phyloP scores from a whole-genome alignment of 2,329 filamentous ascomycete species.

The Microascus cirrosus region DNA sequence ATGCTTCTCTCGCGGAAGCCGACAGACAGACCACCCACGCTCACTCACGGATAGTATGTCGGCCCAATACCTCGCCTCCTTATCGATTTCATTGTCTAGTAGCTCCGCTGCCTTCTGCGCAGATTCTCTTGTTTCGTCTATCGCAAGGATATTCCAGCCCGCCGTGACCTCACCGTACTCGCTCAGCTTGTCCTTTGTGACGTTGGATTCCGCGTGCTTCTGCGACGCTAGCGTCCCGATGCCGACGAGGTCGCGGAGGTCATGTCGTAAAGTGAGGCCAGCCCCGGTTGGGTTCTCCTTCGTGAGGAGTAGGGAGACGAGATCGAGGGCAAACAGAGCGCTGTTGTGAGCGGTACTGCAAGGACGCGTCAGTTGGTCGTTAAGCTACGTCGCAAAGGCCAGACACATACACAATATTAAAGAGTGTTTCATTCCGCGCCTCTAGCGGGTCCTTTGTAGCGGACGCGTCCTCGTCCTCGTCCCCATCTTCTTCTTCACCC shows the following conservation, averaged over 20 bases:
- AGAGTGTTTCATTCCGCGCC: conserved; percentile 47
- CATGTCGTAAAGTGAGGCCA: conserved; percentile 56
- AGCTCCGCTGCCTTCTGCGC: conserved; percentile 61
- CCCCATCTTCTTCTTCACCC: conserved; percentile 34
- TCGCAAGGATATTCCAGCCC: conserved; percentile 70
- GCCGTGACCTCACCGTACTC: conserved; percentile 46
- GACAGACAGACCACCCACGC: conserved; percentile 76
- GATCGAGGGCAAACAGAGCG: conserved; percentile 63
- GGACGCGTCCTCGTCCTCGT: conserved; percentile 25
- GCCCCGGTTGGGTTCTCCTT: conserved; percentile 66
- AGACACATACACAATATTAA: conserved; percentile 38
- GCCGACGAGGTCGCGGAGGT: conserved; percentile 59
- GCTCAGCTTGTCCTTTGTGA: conserved; percentile 40
- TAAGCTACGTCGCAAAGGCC: background rate
- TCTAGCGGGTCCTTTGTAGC: conserved; percentile 30
- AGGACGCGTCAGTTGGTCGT: background rate
- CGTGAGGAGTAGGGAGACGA: conserved; percentile 73
- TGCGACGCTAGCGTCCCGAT: conserved; percentile 64
- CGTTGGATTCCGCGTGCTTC: conserved; percentile 48
- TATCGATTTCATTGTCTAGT: conserved; percentile 64
- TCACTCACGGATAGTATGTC: conserved; percentile 72
- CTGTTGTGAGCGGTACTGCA: conserved; percentile 40
- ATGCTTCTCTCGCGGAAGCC: conserved; percentile 60
- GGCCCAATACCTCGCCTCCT: conserved; percentile 82
- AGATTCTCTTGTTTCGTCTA: conserved; percentile 63